These are phyloP conservation scores for Xanthoparmelia taractica DNA, from an alignment of 495 filamentous ascomycete species.

Conservation along the genomic window DNA sequence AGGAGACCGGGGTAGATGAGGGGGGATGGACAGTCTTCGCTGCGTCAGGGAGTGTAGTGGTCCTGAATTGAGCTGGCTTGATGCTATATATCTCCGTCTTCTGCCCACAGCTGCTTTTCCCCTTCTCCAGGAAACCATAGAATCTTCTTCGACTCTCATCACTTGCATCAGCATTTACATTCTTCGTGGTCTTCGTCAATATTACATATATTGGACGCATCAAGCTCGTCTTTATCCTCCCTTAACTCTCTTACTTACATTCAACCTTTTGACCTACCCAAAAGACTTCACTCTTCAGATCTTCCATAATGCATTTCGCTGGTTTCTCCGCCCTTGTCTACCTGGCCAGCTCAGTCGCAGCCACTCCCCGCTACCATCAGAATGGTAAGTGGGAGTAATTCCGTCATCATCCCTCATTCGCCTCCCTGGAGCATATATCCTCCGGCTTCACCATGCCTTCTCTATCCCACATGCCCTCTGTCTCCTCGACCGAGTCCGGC, in stretches of 20 bases:
- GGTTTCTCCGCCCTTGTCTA: slow-evolving; percentile 4
- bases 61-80: no score
- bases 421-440: not conserved
- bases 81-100: not conserved
- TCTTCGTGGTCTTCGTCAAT: slow-evolving; percentile 3
- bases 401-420: slow-evolving; percentile 7
- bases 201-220: not conserved
- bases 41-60: not conserved
- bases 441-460: not conserved
- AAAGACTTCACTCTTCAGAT: not conserved
- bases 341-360: slow-evolving; percentile 3
- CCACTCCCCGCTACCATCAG: slow-evolving; percentile 3
- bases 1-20: not conserved
- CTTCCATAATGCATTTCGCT: slow-evolving; percentile 5
- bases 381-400: slow-evolving; percentile 5
- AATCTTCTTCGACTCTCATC: slow-evolving; percentile 13
- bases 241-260: not conserved
- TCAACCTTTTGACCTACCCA: not conserved
- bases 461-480: not conserved
- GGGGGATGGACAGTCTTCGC: slow-evolving; percentile 1
- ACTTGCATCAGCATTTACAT: slow-evolving; percentile 11
- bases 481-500: not conserved
- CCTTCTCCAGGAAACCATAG: slow-evolving; percentile 4
- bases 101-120: not conserved
- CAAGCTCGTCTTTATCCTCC: slow-evolving; percentile 5